Base-by-base conservation (phyloP, 768 basidiomycete genomes). In the Amanita jacksonii region DNA sequence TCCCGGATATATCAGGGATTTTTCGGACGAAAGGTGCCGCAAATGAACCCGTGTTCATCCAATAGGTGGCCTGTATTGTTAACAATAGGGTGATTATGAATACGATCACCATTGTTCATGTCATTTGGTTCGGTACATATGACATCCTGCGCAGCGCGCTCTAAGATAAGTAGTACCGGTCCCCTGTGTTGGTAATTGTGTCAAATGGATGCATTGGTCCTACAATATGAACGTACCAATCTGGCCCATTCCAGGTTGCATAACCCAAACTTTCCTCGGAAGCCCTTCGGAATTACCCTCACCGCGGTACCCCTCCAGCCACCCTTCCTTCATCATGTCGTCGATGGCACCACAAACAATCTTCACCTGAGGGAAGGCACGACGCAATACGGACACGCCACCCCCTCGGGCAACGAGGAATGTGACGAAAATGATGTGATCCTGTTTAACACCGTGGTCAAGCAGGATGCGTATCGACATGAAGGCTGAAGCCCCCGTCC, bases 381-480 rank as follows among this genome's bases (percentile, higher is more conserved):
- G 70, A 47, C 79, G 78, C 16, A 98, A 69, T 1, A 86, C 76
- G 2, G 75, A 73, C 15, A 96, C 58, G 8, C 91, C 87, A 13
- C 92, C 91, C 12, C 67, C 72, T n/a, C 78, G 73, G 5, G 91
- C 84, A 38, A 94, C 83, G 7, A 97, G 70, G 64, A 94, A 90
- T 0, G 90, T 83, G 10, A 92, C 77, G 55, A 93, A 93, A 45
- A 96, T 78, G 51, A 96, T 93, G 53, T 76, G 79, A 48, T 84
- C 78, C 59, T 91, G 77, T 44, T 60, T 74, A 13, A 94, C 81
- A 9, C 94, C 91, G 52, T 99, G 94, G 57, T 99, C 94, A 13
- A 98, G 72, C 8, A 97, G 67, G 8, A 94, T 76, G 22, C 94
- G 84, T 49, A 99, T 87, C 0, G 92, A 84, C 94, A 98, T 97